A percentile compares a stretch with the other conserved stretches of the same genome.
Evolutionary conservation across 768 basidiomycete genomes (phyloP).

Genomic region (Russula brevipes): DNA sequence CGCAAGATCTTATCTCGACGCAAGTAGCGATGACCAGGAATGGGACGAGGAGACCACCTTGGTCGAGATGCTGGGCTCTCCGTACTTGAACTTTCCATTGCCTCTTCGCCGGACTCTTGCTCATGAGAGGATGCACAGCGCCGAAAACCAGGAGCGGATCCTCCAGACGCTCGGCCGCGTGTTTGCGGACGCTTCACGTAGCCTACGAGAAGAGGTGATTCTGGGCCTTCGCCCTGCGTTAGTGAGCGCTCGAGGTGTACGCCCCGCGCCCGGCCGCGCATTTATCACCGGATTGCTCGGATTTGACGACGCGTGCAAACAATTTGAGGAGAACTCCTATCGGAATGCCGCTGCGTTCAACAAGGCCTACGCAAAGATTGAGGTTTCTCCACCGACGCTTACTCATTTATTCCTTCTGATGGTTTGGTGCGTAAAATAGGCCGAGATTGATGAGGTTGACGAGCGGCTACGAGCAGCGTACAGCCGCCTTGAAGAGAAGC

Average conservation of each 20-base stretch:
- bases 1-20: neutral
- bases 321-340: constrained; percentile 6
- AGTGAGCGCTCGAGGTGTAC: neutral
- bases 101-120: neutral
- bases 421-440: neutral
- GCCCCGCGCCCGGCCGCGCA: constrained; percentile 9
- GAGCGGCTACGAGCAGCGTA: constrained; percentile 4
- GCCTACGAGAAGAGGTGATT: constrained; percentile 1
- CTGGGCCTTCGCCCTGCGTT: constrained; percentile 1
- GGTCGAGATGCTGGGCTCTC: constrained; percentile 10
- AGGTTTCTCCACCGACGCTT: neutral
- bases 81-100: neutral
- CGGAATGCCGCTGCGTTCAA: neutral
- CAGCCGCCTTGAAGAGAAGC: constrained; percentile 7
- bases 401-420: neutral
- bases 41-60: constrained; percentile 15
- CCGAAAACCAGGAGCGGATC: neutral
- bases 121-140: neutral
- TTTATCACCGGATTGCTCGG: constrained; percentile 14
- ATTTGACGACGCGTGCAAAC: constrained; percentile 19
- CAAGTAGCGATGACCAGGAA: neutral
- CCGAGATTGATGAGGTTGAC: neutral
- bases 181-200: constrained; percentile 11
- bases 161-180: constrained; percentile 2
- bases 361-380: constrained; percentile 8